phyloP scores from a whole-genome alignment of 306 rosid species.

The Lablab purpureus region DNA sequence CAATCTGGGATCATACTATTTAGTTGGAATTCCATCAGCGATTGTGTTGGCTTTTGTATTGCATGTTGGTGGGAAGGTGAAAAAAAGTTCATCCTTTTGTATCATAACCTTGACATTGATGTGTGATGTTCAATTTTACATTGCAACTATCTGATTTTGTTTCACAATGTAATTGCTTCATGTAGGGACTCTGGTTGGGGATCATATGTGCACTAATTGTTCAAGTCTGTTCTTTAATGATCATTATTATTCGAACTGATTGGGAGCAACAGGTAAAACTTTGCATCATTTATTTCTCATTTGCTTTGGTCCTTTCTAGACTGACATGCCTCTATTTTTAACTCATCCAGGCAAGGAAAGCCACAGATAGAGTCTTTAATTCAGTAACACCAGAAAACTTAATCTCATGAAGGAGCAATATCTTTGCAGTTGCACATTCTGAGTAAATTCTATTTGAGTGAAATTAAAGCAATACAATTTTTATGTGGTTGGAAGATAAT shows the following conservation, averaged over 20 bases:
- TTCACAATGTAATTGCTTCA: background rate
- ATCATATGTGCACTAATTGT: constrained; percentile 71
- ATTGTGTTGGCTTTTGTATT: constrained; percentile 64
- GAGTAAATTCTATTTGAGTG: background rate
- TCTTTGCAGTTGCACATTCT: background rate
- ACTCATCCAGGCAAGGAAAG: constrained; percentile 52
- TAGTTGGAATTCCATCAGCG: constrained; percentile 75
- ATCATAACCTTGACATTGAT: background rate
- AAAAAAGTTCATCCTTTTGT: background rate
- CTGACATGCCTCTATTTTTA: constrained; percentile 16
- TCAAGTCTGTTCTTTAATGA: constrained; percentile 59
- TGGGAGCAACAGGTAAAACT: constrained; percentile 72
- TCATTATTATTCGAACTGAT: constrained; percentile 62
- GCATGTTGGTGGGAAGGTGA: constrained; percentile 76
- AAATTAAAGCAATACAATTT: background rate
- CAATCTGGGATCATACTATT: constrained; percentile 76
- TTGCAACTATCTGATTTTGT: background rate
- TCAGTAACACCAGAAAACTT: constrained; percentile 44
- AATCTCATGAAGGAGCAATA: constrained; percentile 41
- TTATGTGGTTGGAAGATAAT: background rate
- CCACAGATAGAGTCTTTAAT: constrained; percentile 62
- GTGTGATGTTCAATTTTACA: background rate
- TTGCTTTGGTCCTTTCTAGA: background rate
- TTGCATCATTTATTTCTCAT: background rate
- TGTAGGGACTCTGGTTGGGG: constrained; percentile 85